Evolutionary conservation across 2,329 filamentous ascomycete species (phyloP).

Genomic region (Paracoccidioides lutzii): DNA sequence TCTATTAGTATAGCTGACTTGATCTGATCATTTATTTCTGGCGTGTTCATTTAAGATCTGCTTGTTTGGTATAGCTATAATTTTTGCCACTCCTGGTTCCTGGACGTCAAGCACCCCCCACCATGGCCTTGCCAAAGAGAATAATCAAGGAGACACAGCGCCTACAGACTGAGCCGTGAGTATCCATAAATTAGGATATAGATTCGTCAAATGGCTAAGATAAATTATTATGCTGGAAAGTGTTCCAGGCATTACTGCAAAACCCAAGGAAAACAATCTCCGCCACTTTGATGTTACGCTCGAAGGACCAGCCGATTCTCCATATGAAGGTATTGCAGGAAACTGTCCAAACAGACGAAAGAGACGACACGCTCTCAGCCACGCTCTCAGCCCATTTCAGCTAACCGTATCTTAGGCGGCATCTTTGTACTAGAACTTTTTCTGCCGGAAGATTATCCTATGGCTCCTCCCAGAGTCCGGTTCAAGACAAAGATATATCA

Average conservation of each 20-base stretch:
- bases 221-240: constrained; percentile 35
- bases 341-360: not conserved
- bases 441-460: constrained; percentile 95
- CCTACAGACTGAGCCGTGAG: constrained; percentile 90
- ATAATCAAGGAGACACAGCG: constrained; percentile 98
- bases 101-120: not conserved
- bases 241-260: constrained; percentile 87
- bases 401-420: constrained; percentile 41
- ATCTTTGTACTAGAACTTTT: constrained; percentile 97
- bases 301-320: constrained; percentile 79
- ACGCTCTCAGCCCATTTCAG: constrained; percentile 4
- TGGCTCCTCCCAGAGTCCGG: constrained; percentile 96
- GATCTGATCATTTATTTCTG: too few relatives aligned
- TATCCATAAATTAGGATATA: constrained; percentile 3
- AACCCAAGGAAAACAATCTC: constrained; percentile 93
- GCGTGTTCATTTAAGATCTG: too few relatives aligned
- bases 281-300: constrained; percentile 98
- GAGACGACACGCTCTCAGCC: constrained; percentile 1
- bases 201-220: not conserved
- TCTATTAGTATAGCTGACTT: too few relatives aligned
- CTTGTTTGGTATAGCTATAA: too few relatives aligned
- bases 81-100: too few relatives aligned
- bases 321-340: constrained; percentile 63
- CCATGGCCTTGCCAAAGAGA: constrained; percentile 74
- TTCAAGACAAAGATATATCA: constrained; percentile 99